Conservation (phyloP, 495 filamentous ascomycete genomes). For the Neurospora pannonica region DNA sequence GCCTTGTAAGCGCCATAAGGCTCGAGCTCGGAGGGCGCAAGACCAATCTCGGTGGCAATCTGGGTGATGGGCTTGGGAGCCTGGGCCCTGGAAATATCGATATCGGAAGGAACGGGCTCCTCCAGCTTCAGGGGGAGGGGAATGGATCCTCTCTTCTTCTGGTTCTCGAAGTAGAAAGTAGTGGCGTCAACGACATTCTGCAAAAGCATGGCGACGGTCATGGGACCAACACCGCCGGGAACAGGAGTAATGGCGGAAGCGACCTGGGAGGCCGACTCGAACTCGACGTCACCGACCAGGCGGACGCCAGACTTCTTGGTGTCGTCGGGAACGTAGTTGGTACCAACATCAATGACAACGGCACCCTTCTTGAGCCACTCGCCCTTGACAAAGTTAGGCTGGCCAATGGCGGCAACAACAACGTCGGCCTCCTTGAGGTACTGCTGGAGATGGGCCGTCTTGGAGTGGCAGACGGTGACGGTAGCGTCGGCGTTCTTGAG, state of each 20-base stretch:
- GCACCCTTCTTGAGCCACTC: conserved; percentile 91
- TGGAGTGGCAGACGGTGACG: conserved; percentile 91
- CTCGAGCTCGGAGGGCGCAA: conserved; percentile 77
- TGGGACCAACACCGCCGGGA: conserved; percentile 91
- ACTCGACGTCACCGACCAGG: conserved; percentile 95
- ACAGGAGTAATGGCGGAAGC: conserved; percentile 96
- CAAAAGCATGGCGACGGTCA: conserved; percentile 96
- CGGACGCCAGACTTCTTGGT: conserved; percentile 87
- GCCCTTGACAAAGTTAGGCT: conserved; percentile 78
- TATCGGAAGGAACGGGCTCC: conserved; percentile 82
- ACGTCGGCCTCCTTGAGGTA: conserved; percentile 81
- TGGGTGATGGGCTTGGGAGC: conserved; percentile 78
- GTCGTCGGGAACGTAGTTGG: conserved; percentile 91
- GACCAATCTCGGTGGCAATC: conserved; percentile 79
- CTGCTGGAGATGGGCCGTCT: conserved; percentile 59
- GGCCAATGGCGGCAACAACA: conserved; percentile 83
- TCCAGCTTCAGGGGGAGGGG: conserved; percentile 70
- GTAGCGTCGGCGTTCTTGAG: conserved; percentile 93
- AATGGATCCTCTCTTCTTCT: conserved; percentile 63
- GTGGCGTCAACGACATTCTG: conserved; percentile 87
- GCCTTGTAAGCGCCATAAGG: conserved; percentile 92
- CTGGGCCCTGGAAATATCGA: conserved; percentile 82
- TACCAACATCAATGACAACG: conserved; percentile 95
- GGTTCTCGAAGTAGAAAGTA: conserved; percentile 68
- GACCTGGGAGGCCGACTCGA: conserved; percentile 71